Conservation (phyloP, 805 yeast species). For the Peterozyma toletana region DNA sequence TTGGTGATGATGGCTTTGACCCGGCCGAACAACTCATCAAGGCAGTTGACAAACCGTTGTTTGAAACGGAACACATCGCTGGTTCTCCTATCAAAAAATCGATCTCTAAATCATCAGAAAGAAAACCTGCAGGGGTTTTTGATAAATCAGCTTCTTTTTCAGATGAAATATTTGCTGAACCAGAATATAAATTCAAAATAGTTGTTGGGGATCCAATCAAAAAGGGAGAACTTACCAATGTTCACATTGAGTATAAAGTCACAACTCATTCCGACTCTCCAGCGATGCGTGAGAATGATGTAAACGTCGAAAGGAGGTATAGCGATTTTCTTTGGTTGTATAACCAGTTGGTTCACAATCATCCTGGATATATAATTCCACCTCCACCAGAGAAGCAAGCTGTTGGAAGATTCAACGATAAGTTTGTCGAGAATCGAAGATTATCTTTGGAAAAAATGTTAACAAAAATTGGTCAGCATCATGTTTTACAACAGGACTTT, state of each 20-base stretch:
- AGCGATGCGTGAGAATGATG: constrained; percentile 24
- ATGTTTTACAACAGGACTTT: constrained; percentile 54
- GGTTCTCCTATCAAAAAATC: constrained; percentile 6
- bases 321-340: constrained; percentile 93
- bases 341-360: constrained; percentile 75
- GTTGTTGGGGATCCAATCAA: constrained; percentile 85
- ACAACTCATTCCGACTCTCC: constrained; percentile 48
- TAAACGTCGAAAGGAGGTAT: constrained; percentile 74
- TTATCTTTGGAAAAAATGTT: constrained; percentile 84
- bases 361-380: constrained; percentile 88
- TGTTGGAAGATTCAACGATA: constrained; percentile 86
- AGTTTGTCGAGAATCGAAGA: constrained; percentile 81
- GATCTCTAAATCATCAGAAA: constrained; percentile 14
- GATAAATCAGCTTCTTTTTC: constrained; percentile 1
- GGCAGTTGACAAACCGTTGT: constrained; percentile 49
- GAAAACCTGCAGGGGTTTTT: background rate
- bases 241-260: constrained; percentile 84
- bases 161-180: constrained; percentile 2
- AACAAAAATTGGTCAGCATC: constrained; percentile 52
- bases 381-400: constrained; percentile 96
- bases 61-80: constrained; percentile 28
- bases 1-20: constrained; percentile 5
- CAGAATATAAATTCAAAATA: constrained; percentile 37
- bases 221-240: constrained; percentile 83
- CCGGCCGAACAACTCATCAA: constrained; percentile 26